Evolutionary conservation across 2,329 filamentous ascomycete species (phyloP), one percentile per base, ranked within the genome.

Genomic region (Arthrobotrys pseudoclavata): DNA sequence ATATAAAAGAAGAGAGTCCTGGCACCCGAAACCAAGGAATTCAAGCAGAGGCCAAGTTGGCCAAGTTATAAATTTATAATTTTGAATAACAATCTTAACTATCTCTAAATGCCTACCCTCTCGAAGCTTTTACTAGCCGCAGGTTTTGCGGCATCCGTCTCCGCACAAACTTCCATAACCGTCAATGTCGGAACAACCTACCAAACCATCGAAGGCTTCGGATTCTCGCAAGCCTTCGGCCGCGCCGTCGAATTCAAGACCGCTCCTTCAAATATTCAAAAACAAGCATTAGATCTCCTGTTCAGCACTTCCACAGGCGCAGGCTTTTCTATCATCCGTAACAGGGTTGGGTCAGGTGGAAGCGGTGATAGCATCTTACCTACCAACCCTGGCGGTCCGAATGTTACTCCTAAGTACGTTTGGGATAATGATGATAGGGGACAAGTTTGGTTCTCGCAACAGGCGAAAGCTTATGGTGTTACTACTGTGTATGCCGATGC

Each of bases 181-280:
- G 82, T 86, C 20, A 83, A 86, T 79, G 79, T 84, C 4, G 79
- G 82, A n/a, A 84, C 83, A 77, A 85, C 83, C 62, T 86, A 84
- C 79, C 85, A 86, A 81, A 84, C 82, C 2, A 86, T 86, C 64
- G 85, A 86, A 79, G 85, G 85, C 10, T 86, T 86, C 79, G 85
- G 85, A 15, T 84, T 85, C 81, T 84, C 82, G 18, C 83, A 83
- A 18, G 85, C 85, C 0, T 86, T 86, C 80, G 84, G 85, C 80
- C 84, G 85, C 5, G 85, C 85, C 15, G 85, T 84, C 69, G 82
- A 85, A 34, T 83, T 86, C 80, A 84, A 84, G 60, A 84, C 84
- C 79, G 81, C 84, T 1, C 77, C 84, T 22, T 81, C 83, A 77
- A 82, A 81, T 13, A 85, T 85, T 80, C 85, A 85, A 80, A 82